phyloP scores from a whole-genome alignment of 2,329 filamentous ascomycete genomes.

The Stylonectria norvegica region DNA sequence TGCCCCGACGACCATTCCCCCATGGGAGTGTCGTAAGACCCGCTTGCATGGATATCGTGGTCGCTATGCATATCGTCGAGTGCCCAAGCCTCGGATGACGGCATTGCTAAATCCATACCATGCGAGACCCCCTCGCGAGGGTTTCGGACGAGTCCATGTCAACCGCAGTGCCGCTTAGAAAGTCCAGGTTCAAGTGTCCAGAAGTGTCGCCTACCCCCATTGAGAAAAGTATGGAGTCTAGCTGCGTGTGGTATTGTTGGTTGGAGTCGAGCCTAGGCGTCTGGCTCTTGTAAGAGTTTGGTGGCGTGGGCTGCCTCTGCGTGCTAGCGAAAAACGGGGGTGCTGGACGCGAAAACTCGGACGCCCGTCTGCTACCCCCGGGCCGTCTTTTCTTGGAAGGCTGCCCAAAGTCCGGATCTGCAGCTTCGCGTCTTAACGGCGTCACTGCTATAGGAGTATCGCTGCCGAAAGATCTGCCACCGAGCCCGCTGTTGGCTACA shows the following conservation, averaged over 20 bases:
- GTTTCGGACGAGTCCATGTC: conserved; percentile 24
- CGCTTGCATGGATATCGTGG: conserved; percentile 10
- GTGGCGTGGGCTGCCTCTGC: conserved; percentile 17
- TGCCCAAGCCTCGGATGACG: conserved; percentile 28
- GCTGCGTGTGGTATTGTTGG: conserved; percentile 18
- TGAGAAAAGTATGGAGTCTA: conserved; percentile 26
- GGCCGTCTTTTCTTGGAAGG: conserved; percentile 31
- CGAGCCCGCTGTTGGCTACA: conserved; percentile 4
- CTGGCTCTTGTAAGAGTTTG: conserved; percentile 17
- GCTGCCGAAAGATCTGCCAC: conserved; percentile 14
- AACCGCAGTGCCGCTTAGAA: conserved; percentile 26
- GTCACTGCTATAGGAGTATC: conserved; percentile 22
- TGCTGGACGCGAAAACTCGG: conserved; percentile 30
- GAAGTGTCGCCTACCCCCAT: conserved; percentile 24
- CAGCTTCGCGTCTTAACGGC: conserved; percentile 31
- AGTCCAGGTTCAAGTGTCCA: conserved; percentile 26
- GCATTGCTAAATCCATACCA: conserved; percentile 25
- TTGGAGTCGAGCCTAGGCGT: conserved; percentile 7
- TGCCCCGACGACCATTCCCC: conserved; percentile 27
- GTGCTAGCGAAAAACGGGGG: conserved; percentile 25
- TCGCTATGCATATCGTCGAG: conserved; percentile 21
- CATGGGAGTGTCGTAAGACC: conserved; percentile 24
- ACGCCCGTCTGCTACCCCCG: conserved; percentile 25
- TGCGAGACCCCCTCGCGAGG: conserved; percentile 9
- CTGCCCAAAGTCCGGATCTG: conserved; percentile 21